These are phyloP conservation scores for Mycena filopes DNA, from an alignment of 768 basidiomycete species.

Conservation along the genomic window DNA sequence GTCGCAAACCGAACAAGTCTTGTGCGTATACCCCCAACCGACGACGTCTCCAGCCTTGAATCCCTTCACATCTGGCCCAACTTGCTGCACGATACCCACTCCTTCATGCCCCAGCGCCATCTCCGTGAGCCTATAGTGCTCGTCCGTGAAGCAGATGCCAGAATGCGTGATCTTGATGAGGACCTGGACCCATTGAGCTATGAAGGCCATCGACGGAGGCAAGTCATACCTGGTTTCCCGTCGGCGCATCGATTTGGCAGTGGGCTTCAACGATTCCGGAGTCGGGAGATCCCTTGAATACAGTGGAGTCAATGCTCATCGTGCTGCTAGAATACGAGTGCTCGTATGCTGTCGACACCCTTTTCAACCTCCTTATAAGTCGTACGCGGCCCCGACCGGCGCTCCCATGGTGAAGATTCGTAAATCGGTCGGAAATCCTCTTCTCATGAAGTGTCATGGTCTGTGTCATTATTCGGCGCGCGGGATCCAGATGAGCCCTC, in stretches of 20 bases:
- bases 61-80: slow-evolving; percentile 36
- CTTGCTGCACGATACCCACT: slow-evolving; percentile 44
- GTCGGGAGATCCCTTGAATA: slow-evolving; percentile 15
- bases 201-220: too few relatives aligned
- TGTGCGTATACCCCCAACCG: slow-evolving; percentile 37
- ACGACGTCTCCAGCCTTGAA: slow-evolving; percentile 29
- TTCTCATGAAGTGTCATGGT: too few relatives aligned
- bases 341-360: too few relatives aligned
- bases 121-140: slow-evolving; percentile 43
- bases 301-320: slow-evolving; percentile 21
- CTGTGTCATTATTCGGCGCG: too few relatives aligned
- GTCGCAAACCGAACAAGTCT: slow-evolving; percentile 45
- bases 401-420: too few relatives aligned
- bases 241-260: slow-evolving; percentile 6
- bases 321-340: too few relatives aligned
- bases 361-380: slow-evolving; percentile 17
- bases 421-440: too few relatives aligned
- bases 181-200: too few relatives aligned
- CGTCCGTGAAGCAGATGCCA: slow-evolving; percentile 53
- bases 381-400: too few relatives aligned
- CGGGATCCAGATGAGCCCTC: too few relatives aligned
- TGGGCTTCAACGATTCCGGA: slow-evolving; percentile 20
- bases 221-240: too few relatives aligned
- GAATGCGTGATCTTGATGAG: slow-evolving; percentile 32
- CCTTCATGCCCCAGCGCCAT: slow-evolving; percentile 55